Percentiles rank a stretch among this genome's conserved stretches.
These are phyloP conservation scores for Hypholoma sublateritium DNA, from an alignment of 768 basidiomycete genomes.

Conservation along the genomic window DNA sequence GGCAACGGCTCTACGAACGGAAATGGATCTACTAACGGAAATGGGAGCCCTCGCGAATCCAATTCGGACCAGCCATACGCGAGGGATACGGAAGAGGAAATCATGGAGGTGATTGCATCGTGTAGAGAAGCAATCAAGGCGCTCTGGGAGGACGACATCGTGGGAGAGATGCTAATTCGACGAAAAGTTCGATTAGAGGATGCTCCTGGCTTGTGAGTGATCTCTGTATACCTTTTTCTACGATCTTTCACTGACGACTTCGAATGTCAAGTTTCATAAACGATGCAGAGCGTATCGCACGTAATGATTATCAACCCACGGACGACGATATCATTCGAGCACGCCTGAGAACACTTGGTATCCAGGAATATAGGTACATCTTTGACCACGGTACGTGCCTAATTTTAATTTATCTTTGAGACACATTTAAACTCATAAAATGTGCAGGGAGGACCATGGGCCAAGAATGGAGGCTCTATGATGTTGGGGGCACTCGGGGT, in stretches of 20 bases:
- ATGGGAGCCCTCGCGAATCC: constrained; percentile 13
- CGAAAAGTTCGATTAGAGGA: constrained; percentile 64
- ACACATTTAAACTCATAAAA: not conserved
- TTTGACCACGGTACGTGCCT: constrained; percentile 58
- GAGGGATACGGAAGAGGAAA: constrained; percentile 51
- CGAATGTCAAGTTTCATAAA: constrained; percentile 56
- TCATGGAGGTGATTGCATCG: constrained; percentile 55
- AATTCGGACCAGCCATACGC: constrained; percentile 20
- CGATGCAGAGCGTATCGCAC: constrained; percentile 66
- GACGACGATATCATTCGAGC: constrained; percentile 81
- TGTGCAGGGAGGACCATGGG: constrained; percentile 53
- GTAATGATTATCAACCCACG: constrained; percentile 61
- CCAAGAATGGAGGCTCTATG: constrained; percentile 78
- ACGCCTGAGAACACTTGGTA: constrained; percentile 73
- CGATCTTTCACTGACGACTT: constrained; percentile 4
- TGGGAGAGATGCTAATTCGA: constrained; percentile 58
- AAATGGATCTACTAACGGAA: constrained; percentile 13
- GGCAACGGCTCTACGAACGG: not conserved
- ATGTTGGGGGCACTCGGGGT: constrained; percentile 76
- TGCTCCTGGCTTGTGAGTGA: constrained; percentile 69
- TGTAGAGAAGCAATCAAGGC: constrained; percentile 67
- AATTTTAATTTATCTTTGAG: not conserved
- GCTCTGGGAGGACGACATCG: constrained; percentile 65
- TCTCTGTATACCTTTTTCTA: not conserved
- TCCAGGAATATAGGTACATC: constrained; percentile 71